A percentile compares a stretch with the other conserved stretches of the same genome.
Evolutionary conservation across 139 green algal genomes (phyloP).

Genomic region (Axilococcus clingmanii): DNA sequence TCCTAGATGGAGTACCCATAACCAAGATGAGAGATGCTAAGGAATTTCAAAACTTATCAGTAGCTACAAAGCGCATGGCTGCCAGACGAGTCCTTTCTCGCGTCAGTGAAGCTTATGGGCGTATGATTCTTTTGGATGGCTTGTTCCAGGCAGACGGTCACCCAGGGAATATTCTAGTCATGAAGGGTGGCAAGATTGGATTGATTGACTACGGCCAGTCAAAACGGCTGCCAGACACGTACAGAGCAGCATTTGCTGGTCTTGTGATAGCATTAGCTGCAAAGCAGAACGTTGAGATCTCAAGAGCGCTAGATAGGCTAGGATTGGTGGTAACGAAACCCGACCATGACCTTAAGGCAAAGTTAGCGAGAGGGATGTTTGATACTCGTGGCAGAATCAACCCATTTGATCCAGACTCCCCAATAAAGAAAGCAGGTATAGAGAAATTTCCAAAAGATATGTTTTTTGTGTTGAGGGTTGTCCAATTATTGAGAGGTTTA

Average conservation of each 20-base stretch:
- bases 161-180: constrained; percentile 81
- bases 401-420: constrained; percentile 70
- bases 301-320: constrained; percentile 31
- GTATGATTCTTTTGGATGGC: constrained; percentile 84
- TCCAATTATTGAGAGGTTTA: constrained; percentile 76
- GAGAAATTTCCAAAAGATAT: constrained; percentile 85
- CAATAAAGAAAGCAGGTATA: constrained; percentile 76
- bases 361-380: constrained; percentile 91
- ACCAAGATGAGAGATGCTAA: constrained; percentile 28
- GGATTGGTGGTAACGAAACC: constrained; percentile 54
- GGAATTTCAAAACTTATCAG: constrained; percentile 18
- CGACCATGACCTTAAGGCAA: constrained; percentile 34
- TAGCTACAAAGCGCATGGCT: constrained; percentile 17
- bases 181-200: constrained; percentile 59
- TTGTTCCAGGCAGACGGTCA: constrained; percentile 73
- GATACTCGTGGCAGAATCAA: constrained; percentile 81
- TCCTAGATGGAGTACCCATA: constrained; percentile 69
- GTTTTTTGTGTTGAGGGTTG: constrained; percentile 91
- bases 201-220: constrained; percentile 93
- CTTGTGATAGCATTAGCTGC: constrained; percentile 63
- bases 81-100: constrained; percentile 33
- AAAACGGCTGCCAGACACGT: constrained; percentile 71
- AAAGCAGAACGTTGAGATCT: constrained; percentile 24
- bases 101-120: constrained; percentile 82
- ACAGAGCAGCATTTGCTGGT: constrained; percentile 56